Percentiles rank a stretch among this genome's conserved stretches.
These are phyloP conservation scores for Citeromyces hawaiiensis DNA, from an alignment of 1,139 yeast genomes.

Conservation along the genomic window DNA sequence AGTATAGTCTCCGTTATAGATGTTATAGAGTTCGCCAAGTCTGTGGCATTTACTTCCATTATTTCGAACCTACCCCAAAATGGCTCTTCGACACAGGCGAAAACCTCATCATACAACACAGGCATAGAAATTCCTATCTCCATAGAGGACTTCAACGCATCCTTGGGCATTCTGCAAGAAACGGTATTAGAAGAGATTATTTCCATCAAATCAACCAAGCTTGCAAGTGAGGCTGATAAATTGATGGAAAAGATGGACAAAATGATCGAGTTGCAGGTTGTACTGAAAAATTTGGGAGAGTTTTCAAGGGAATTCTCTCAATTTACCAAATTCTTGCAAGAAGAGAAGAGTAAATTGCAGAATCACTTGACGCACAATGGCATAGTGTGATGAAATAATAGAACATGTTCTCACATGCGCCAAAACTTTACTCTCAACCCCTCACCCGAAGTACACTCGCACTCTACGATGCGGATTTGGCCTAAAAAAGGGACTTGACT, in stretches of 20 bases:
- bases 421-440: too few species aligned
- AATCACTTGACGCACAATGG: slow-evolving; percentile 15
- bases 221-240: slow-evolving; percentile 16
- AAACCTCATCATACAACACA: not conserved
- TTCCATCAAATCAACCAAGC: slow-evolving; percentile 14
- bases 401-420: too few species aligned
- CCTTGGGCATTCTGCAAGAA: slow-evolving; percentile 27
- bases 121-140: slow-evolving; percentile 8
- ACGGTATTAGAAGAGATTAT: slow-evolving; percentile 25
- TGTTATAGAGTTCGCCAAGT: slow-evolving; percentile 28
- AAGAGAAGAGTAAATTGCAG: slow-evolving; percentile 15
- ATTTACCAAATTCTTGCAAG: slow-evolving; percentile 24
- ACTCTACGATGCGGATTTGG: too few species aligned
- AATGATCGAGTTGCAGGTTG: slow-evolving; percentile 31
- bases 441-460: too few species aligned
- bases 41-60: slow-evolving; percentile 17
- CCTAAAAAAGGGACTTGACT: too few species aligned
- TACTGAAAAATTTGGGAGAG: slow-evolving; percentile 35
- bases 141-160: slow-evolving; percentile 22
- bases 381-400: slow-evolving; percentile 6
- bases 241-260: slow-evolving; percentile 25
- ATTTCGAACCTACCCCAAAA: slow-evolving; percentile 3
- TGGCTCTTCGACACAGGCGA: not conserved
- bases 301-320: slow-evolving; percentile 33
- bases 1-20: slow-evolving; percentile 31